Percentiles rank a stretch among this genome's conserved stretches.
Evolutionary conservation across 345 rosid species (phyloP).

Genomic region (Citrus maxima): DNA sequence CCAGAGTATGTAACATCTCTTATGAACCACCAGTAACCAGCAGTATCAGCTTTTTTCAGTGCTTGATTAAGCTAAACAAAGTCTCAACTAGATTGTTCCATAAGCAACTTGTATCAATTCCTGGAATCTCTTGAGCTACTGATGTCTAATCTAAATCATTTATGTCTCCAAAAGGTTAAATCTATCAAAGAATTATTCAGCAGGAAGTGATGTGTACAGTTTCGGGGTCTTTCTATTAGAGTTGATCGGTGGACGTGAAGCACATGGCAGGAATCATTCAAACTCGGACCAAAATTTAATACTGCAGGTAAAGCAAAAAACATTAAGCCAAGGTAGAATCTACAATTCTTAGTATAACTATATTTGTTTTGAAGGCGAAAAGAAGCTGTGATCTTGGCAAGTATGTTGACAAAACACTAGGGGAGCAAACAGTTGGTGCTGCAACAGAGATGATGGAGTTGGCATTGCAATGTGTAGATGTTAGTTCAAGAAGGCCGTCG

Average conservation of each 20-base stretch:
- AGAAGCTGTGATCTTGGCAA: not conserved
- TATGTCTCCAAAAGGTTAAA: constrained; percentile 24
- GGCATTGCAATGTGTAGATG: constrained; percentile 33
- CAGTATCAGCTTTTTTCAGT: not conserved
- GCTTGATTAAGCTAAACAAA: not conserved
- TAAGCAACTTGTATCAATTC: not conserved
- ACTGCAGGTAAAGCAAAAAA: constrained; percentile 26
- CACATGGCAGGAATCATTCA: constrained; percentile 16
- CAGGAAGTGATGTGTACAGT: constrained; percentile 38
- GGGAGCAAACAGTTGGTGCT: not conserved
- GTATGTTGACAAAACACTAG: constrained; percentile 27
- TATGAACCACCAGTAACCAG: not conserved
- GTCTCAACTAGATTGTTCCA: not conserved
- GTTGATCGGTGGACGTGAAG: constrained; percentile 35
- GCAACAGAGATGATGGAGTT: constrained; percentile 26
- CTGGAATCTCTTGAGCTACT: not conserved
- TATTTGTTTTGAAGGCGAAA: constrained; percentile 21
- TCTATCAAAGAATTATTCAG: constrained; percentile 17
- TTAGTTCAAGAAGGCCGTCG: constrained; percentile 26
- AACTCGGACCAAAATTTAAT: constrained; percentile 18
- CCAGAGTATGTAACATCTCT: constrained; percentile 39
- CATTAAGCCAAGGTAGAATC: not conserved
- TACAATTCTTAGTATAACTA: not conserved
- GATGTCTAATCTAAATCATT: not conserved
- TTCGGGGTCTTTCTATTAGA: constrained; percentile 47